Percentiles rank a stretch among this genome's conserved stretches.
Conservation (phyloP, 306 rosid species). For the Cicer pinnatifidum region DNA sequence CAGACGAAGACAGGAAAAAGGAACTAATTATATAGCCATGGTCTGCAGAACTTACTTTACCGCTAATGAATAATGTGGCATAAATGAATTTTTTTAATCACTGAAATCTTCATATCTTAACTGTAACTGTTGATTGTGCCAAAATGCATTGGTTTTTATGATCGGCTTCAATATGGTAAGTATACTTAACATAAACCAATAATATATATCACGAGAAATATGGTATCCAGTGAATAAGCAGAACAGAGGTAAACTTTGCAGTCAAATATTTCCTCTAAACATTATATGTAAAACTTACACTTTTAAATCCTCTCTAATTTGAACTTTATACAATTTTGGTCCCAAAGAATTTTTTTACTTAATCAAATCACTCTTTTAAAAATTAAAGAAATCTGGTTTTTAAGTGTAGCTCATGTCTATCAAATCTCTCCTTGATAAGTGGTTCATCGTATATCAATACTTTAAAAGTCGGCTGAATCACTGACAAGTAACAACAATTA, state of each 20-base stretch:
- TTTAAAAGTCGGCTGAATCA: too few species aligned
- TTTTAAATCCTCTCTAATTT: not conserved
- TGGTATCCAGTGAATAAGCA: not conserved
- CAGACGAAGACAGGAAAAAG: slow-evolving; percentile 28
- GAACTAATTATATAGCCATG: slow-evolving; percentile 9
- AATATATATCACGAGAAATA: not conserved
- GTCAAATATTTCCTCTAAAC: slow-evolving; percentile 1
- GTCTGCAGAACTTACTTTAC: slow-evolving; percentile 4
- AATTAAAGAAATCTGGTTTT: too few species aligned
- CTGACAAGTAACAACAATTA: too few species aligned
- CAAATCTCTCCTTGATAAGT: too few species aligned
- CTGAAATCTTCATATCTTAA: slow-evolving; percentile 14
- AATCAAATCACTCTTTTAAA: not conserved
- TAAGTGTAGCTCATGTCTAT: too few species aligned
- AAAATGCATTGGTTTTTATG: not conserved
- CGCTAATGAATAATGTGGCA: not conserved
- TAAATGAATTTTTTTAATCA: not conserved
- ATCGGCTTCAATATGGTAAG: slow-evolving; percentile 20
- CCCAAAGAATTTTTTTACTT: not conserved
- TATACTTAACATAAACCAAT: not conserved
- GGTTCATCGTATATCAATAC: too few species aligned
- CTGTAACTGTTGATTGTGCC: not conserved
- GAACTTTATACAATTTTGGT: not conserved
- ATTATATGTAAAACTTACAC: not conserved
- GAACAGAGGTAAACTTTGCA: slow-evolving; percentile 12